Evolutionary conservation across 2,329 filamentous ascomycete species (phyloP).

Genomic region (Exophiala lecanii-corni): DNA sequence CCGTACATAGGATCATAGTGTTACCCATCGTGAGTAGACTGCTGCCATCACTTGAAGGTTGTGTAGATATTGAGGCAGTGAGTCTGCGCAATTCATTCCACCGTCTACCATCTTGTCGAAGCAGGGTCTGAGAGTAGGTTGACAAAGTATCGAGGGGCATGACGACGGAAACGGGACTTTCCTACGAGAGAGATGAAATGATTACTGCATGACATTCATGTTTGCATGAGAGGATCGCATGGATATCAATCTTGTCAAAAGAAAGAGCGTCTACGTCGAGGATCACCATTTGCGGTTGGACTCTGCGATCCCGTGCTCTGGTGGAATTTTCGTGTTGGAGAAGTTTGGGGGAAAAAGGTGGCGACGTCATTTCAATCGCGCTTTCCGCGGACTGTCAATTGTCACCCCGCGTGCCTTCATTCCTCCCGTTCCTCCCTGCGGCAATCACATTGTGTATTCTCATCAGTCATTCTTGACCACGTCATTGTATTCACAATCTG

Average conservation of each 20-base stretch:
- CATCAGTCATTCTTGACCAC: no score
- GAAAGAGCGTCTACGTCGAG: no score
- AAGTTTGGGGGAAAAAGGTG: constrained; percentile 6
- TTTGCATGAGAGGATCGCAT: no score
- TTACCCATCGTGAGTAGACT: constrained; percentile 96
- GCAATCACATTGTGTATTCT: no score
- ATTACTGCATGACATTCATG: no score
- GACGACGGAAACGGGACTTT: constrained; percentile 24
- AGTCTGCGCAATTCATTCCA: constrained; percentile 96
- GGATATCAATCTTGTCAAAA: no score
- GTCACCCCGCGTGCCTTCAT: background rate
- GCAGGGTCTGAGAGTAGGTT: constrained; percentile 79
- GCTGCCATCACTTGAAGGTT: constrained; percentile 86
- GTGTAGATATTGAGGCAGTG: constrained; percentile 84
- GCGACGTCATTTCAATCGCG: constrained; percentile 1
- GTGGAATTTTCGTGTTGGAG: constrained; percentile 13
- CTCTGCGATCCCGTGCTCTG: constrained; percentile 8
- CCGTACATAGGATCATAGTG: constrained; percentile 91
- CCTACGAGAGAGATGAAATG: no score
- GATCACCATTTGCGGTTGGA: no score
- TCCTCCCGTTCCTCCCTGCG: background rate
- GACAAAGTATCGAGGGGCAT: constrained; percentile 96
- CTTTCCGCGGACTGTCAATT: background rate
- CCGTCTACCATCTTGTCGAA: constrained; percentile 76
- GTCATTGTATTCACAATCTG: no score